A percentile compares a stretch with the other conserved stretches of the same genome.
These are phyloP conservation scores for Vigna hirtella DNA, from an alignment of 306 rosid species.

Conservation along the genomic window DNA sequence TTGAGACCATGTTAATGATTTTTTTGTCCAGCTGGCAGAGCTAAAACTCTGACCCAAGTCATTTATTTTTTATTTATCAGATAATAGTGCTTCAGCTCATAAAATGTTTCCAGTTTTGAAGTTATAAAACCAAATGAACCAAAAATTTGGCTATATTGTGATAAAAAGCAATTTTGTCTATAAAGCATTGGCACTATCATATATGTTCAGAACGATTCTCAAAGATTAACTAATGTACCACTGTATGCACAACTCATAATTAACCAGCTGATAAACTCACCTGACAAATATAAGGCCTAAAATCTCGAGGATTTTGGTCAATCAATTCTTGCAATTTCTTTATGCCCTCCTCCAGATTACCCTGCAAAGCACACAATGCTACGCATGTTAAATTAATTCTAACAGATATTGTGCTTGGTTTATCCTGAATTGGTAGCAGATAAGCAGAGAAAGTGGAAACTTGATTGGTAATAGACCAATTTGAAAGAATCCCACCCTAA, in stretches of 20 bases:
- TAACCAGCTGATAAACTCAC: constrained; percentile 54
- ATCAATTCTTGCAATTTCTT: constrained; percentile 73
- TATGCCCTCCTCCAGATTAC: constrained; percentile 78
- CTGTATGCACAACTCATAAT: background rate
- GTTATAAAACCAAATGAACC: background rate
- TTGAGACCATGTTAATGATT: background rate
- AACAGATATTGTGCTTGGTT: constrained; percentile 5
- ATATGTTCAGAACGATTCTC: background rate
- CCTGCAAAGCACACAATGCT: constrained; percentile 59
- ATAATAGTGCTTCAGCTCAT: constrained; percentile 3
- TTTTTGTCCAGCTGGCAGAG: background rate
- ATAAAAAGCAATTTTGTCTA: background rate
- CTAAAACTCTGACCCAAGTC: background rate
- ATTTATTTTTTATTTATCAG: background rate
- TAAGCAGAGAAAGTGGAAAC: constrained; percentile 31
- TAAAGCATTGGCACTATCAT: background rate
- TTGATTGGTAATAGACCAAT: constrained; percentile 7
- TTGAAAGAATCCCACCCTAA: constrained; percentile 18
- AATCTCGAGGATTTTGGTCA: constrained; percentile 81
- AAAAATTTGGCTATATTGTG: background rate
- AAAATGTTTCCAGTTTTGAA: background rate
- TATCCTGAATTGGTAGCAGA: constrained; percentile 8
- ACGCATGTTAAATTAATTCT: constrained; percentile 23
- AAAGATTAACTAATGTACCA: background rate
- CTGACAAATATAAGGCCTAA: constrained; percentile 94